Evolutionary conservation across 2,329 filamentous ascomycete genomes (phyloP).

Genomic region (Paracoccidioides lutzii): DNA sequence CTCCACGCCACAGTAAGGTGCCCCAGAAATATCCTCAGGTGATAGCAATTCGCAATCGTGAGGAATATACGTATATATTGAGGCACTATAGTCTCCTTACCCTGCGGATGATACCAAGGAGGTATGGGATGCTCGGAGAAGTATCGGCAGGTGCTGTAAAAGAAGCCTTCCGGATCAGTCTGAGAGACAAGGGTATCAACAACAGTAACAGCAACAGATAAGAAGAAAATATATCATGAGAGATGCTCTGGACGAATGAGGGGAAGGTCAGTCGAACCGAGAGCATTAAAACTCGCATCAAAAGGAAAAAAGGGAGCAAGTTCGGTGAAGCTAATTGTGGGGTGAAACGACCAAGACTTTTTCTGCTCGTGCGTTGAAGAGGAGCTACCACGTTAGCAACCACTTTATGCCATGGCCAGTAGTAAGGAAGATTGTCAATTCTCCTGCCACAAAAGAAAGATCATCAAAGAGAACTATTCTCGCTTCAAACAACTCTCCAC

Average conservation of each 20-base stretch:
- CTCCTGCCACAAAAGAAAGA: neutral
- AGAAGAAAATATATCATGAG: constrained; percentile 7
- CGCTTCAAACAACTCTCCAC: constrained; percentile 1
- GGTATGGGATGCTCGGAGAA: constrained; percentile 1
- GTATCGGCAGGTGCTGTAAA: neutral
- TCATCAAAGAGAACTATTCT: neutral
- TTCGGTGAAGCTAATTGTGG: constrained; percentile 24
- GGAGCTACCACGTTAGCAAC: constrained; percentile 4
- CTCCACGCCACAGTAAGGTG: constrained; percentile 8
- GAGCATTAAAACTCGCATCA: constrained; percentile 12
- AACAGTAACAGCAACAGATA: constrained; percentile 10
- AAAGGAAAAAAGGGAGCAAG: constrained; percentile 16
- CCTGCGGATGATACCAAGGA: constrained; percentile 5
- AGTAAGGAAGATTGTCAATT: constrained; percentile 1
- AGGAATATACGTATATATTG: constrained; percentile 6
- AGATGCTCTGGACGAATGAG: constrained; percentile 10
- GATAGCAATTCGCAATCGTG: constrained; percentile 5
- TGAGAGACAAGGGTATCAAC: constrained; percentile 5
- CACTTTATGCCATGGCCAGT: constrained; percentile 11
- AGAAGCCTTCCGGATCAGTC: neutral
- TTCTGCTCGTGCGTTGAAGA: constrained; percentile 8
- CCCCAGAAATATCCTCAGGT: constrained; percentile 6
- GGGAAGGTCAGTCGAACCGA: constrained; percentile 8
- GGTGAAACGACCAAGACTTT: constrained; percentile 23
- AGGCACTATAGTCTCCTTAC: constrained; percentile 1